Evolutionary conservation across 345 rosid species (phyloP).

Genomic region (Cardamine chenopodiifolia): DNA sequence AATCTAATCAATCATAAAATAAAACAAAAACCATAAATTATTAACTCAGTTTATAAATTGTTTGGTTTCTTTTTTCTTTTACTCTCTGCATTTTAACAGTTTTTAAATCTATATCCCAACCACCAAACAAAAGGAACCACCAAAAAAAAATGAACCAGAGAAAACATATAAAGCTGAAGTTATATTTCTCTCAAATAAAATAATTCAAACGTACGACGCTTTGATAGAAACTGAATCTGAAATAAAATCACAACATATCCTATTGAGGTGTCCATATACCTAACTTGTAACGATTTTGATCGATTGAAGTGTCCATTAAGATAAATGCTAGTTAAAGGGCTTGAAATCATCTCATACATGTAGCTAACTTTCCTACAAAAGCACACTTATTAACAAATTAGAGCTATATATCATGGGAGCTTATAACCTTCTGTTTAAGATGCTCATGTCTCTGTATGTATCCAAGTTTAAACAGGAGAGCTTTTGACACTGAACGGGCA

Average conservation of each 20-base stretch:
- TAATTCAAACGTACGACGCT: neutral
- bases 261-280: too few species aligned
- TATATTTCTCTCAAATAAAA: too few species aligned
- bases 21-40: neutral
- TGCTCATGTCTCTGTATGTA: constrained; percentile 25
- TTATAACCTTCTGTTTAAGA: constrained; percentile 7
- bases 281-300: neutral
- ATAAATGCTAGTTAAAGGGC: neutral
- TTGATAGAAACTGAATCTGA: neutral
- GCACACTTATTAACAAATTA: constrained; percentile 8
- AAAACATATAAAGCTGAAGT: too few species aligned
- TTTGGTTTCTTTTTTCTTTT: neutral
- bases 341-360: neutral
- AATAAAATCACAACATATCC: neutral
- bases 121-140: neutral
- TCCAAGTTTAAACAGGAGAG: constrained; percentile 13
- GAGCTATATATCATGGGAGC: neutral
- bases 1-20: neutral
- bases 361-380: constrained; percentile 12
- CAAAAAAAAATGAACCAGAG: too few species aligned
- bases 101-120: neutral
- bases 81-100: neutral
- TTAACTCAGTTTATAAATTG: neutral
- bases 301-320: neutral
- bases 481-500: neutral